phyloP scores from a whole-genome alignment of 805 yeast species.

The Hanseniaspora jakobsenii region DNA sequence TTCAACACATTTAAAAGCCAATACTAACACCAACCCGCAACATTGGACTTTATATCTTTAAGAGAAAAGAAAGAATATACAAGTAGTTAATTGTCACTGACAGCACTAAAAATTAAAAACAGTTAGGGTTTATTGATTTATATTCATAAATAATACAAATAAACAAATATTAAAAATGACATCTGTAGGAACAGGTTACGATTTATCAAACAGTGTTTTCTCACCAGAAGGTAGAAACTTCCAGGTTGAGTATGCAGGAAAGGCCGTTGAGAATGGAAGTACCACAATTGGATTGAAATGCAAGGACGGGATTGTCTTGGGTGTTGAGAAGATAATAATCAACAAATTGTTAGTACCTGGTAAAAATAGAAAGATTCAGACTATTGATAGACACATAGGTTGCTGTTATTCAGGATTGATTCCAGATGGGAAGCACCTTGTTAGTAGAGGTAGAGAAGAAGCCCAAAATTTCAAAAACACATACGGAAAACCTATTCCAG shows the following conservation, averaged over 20 bases:
- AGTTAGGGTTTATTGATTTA: no score
- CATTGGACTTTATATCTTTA: no score
- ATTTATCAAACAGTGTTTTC: slow-evolving; percentile 91
- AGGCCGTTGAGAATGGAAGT: slow-evolving; percentile 96
- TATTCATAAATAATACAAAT: neutral
- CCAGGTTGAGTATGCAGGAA: slow-evolving; percentile 95
- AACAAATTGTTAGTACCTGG: slow-evolving; percentile 84
- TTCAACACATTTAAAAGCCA: no score
- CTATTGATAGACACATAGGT: slow-evolving; percentile 87
- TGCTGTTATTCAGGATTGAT: slow-evolving; percentile 88
- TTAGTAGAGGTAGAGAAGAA: slow-evolving; percentile 84
- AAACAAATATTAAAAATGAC: slow-evolving; percentile 35
- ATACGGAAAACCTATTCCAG: slow-evolving; percentile 65
- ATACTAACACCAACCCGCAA: no score
- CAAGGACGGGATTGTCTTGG: slow-evolving; percentile 89
- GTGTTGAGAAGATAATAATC: slow-evolving; percentile 83
- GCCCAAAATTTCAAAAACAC: slow-evolving; percentile 63
- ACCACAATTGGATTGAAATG: slow-evolving; percentile 88
- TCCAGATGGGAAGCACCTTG: slow-evolving; percentile 94
- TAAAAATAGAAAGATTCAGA: slow-evolving; percentile 80
- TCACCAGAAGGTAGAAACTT: slow-evolving; percentile 81
- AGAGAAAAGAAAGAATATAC: no score
- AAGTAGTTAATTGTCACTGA: no score
- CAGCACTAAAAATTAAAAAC: no score
- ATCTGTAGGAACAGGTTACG: slow-evolving; percentile 98